Percentiles rank a stretch among this genome's conserved stretches.
Conservation (phyloP, 768 basidiomycete genomes). For the Leucosporidium creatinivorum region DNA sequence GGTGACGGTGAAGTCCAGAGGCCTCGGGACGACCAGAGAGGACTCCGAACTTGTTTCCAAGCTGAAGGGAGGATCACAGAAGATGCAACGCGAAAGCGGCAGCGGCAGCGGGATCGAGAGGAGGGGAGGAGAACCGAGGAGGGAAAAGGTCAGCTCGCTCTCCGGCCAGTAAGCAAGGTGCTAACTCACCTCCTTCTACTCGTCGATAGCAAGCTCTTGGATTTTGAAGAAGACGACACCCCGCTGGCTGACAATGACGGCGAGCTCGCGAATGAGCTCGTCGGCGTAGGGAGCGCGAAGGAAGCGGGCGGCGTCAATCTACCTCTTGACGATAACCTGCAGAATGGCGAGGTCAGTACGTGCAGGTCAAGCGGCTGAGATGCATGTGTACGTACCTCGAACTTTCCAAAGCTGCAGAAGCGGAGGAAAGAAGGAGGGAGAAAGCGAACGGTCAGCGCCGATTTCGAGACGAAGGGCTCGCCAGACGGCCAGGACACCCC, state of each 20-base stretch:
- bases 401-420: conserved; percentile 23
- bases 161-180: neutral
- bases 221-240: conserved; percentile 42
- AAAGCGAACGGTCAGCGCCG: too few species aligned
- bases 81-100: too few species aligned
- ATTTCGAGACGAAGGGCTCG: too few species aligned
- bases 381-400: neutral
- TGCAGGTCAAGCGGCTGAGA: neutral
- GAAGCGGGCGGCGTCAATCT: conserved; percentile 48
- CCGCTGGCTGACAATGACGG: conserved; percentile 45
- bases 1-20: conserved; percentile 7
- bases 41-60: neutral
- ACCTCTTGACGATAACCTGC: conserved; percentile 26
- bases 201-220: neutral
- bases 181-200: conserved; percentile 3
- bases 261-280: conserved; percentile 52
- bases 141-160: neutral
- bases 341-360: neutral
- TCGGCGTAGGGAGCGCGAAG: conserved; percentile 49
- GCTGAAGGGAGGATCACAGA: too few species aligned
- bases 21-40: neutral
- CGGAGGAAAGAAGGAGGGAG: too few species aligned
- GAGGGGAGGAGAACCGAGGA: neutral
- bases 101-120: neutral
- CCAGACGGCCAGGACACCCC: too few species aligned